Evolutionary conservation across 148 eudicot genomes (phyloP), one percentile per base, ranked within the genome.

Genomic region (Chenopodium album): DNA sequence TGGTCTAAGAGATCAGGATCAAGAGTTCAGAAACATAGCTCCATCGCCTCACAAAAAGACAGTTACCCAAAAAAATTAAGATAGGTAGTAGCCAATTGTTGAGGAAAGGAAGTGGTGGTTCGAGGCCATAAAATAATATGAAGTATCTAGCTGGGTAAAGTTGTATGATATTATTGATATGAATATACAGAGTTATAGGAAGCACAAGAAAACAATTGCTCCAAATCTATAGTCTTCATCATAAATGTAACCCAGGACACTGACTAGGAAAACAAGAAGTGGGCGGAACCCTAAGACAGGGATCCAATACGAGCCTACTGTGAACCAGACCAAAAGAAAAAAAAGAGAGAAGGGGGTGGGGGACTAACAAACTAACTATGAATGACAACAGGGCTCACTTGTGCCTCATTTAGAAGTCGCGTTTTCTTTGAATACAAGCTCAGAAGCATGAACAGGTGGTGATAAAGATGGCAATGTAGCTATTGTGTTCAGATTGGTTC

Each of bases 391-490:
- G 37, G 75, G 5, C 56, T 56, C 75, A 62, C 41, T 68, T 46
- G 71, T 56, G 52, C 46, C 62, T 32, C 32, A 64, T 22, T 14
- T 41, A 4, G 41, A 46, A 19, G 26, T 80, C 69, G 64, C 56
- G 31, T 64, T 76, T 64, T 80, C 54, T 63, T 32, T 52, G 5
- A 50, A 74, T 52, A 77, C 54, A 73, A 67, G 26, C 71, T 81
- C 84, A 14, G 73, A 74, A 6, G 50, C 66, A 9, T 50, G 73
- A n/a, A 81, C 75, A 26, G 84, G 46, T 59, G 80, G 66, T 46
- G 84, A 44, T 71, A 76, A 77, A 46, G 80, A 68, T n/a, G 84
- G 80, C 28, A 60, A 1, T 14, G 70, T 60, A 13, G 56, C 62
- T 32, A 37, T 11, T 26, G 50, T 7, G 28, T 67, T 59, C 56